Evolutionary conservation across 2,329 filamentous ascomycete species (phyloP).

Genomic region (Akanthomyces lecanii): DNA sequence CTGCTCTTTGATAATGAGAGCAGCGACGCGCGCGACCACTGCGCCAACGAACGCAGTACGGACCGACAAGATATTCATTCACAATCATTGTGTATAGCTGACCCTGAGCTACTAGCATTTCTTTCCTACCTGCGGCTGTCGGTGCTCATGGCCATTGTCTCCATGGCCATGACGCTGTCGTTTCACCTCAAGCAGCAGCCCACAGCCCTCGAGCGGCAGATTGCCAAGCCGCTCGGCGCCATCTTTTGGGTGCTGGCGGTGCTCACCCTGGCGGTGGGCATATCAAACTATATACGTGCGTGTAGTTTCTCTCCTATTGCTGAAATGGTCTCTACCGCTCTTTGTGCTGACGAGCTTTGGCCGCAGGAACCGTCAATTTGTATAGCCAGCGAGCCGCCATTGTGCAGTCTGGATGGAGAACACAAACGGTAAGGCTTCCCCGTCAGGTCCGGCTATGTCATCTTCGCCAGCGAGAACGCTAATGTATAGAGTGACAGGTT

Average conservation of each 20-base stretch:
- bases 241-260: constrained; percentile 83
- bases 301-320: too few relatives aligned
- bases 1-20: constrained; percentile 70
- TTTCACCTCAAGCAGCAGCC: constrained; percentile 83
- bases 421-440: constrained; percentile 61
- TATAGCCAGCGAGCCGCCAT: constrained; percentile 76
- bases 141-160: constrained; percentile 86
- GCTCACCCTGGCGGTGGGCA: constrained; percentile 69
- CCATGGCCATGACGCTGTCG: constrained; percentile 84
- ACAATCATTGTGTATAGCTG: not conserved
- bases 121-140: constrained; percentile 86
- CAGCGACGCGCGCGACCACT: constrained; percentile 73
- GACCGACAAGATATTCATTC: not conserved
- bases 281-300: constrained; percentile 78
- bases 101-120: constrained; percentile 50
- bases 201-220: constrained; percentile 63
- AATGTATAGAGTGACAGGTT: constrained; percentile 38
- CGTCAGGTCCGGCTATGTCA: too few relatives aligned
- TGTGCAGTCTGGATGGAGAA: constrained; percentile 92
- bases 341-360: not conserved
- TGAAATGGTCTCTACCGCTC: not conserved
- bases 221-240: constrained; percentile 79
- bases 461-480: not conserved
- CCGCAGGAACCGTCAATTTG: constrained; percentile 63
- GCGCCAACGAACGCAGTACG: constrained; percentile 70